Evolutionary conservation across 306 rosid genomes (phyloP), one percentile per base, ranked within the genome.

Genomic region (Inga leiocalycina): DNA sequence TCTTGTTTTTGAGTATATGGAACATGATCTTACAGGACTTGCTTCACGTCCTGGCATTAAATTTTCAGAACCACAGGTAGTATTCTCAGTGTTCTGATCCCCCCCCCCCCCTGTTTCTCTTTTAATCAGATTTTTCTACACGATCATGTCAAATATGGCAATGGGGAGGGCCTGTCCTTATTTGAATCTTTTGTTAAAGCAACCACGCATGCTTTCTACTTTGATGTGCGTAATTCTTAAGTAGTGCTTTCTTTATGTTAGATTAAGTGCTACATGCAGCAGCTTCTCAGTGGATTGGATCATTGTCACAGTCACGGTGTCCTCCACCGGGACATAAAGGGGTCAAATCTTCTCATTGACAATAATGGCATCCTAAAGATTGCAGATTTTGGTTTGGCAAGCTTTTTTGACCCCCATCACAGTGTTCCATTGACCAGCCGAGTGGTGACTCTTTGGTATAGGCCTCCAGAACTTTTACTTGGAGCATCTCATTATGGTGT

Each of bases 311-410:
- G 91, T 66, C 92, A 78, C 17, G 99, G 99, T 80, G 87, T 95
- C 77, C 87, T 95, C 91, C 99, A 95, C 73, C 99, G 99, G 49
- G 99, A 95, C 88, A 95, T 95, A 90, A 95, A 95, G 92, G 98
- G 99, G 45, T 92, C 99, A 74, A 95, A 95, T 90, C 99, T 95
- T 84, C 97, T 95, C 41, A 76, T 95, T 56, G 93, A 93, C 83
- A 85, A 92, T 59, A 87, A 82, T 79, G 99, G 99, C 77, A 77
- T 86, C 84, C 89, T 95, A 85, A 95, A 95, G 89, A 95, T 95
- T 77, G 98, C 98, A 46, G 99, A 95, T 89, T 93, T 95, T 87
- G 99, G 99, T 74, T 84, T 95, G 88, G 99, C 99, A 64, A 93
- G 89, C 77, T 87, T 84, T 76, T 89, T 85, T 67, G 93, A 92